A percentile compares a stretch with the other conserved stretches of the same genome.
Conservation (phyloP, 2,329 filamentous ascomycete genomes). For the Tolypocladium capitatum region DNA sequence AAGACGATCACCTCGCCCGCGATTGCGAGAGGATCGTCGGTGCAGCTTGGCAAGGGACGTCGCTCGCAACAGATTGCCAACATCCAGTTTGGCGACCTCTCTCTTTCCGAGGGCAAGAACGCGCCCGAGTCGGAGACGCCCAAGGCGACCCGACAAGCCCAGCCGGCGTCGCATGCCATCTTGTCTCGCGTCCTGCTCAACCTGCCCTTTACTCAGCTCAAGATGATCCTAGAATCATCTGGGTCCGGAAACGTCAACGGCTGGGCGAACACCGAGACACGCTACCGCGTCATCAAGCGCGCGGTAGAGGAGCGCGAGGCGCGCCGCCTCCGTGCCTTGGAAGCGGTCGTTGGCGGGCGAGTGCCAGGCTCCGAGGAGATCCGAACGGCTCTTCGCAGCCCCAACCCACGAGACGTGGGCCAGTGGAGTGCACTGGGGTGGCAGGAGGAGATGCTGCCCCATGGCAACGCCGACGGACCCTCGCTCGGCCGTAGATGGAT, state of each 20-base stretch:
- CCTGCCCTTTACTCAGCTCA: slow-evolving; percentile 53
- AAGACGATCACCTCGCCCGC: slow-evolving; percentile 7
- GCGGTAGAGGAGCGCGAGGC: slow-evolving; percentile 45
- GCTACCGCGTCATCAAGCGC: slow-evolving; percentile 33
- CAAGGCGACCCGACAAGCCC: slow-evolving; percentile 11
- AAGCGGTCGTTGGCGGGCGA: slow-evolving; percentile 23
- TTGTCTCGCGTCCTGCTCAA: slow-evolving; percentile 58
- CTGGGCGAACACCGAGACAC: slow-evolving; percentile 33
- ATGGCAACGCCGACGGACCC: slow-evolving; percentile 26
- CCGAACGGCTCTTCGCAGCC: slow-evolving; percentile 21
- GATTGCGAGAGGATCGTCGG: slow-evolving; percentile 24
- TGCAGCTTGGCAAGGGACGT: slow-evolving; percentile 22
- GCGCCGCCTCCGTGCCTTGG: slow-evolving; percentile 33
- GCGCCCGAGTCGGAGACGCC: slow-evolving; percentile 17
- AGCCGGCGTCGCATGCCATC: slow-evolving; percentile 26
- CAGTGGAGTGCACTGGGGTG: slow-evolving; percentile 36
- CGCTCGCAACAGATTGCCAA: slow-evolving; percentile 41
- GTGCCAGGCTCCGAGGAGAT: slow-evolving; percentile 23
- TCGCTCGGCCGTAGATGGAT: slow-evolving; percentile 31
- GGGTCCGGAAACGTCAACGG: slow-evolving; percentile 37
- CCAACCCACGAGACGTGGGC: slow-evolving; percentile 24
- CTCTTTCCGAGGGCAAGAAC: slow-evolving; percentile 18
- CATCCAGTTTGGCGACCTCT: slow-evolving; percentile 60
- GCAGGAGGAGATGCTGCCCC: slow-evolving; percentile 28
- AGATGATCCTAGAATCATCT: slow-evolving; percentile 48